These are phyloP conservation scores for Boletus sp. DNA, from an alignment of 768 basidiomycete genomes.

Conservation along the genomic window DNA sequence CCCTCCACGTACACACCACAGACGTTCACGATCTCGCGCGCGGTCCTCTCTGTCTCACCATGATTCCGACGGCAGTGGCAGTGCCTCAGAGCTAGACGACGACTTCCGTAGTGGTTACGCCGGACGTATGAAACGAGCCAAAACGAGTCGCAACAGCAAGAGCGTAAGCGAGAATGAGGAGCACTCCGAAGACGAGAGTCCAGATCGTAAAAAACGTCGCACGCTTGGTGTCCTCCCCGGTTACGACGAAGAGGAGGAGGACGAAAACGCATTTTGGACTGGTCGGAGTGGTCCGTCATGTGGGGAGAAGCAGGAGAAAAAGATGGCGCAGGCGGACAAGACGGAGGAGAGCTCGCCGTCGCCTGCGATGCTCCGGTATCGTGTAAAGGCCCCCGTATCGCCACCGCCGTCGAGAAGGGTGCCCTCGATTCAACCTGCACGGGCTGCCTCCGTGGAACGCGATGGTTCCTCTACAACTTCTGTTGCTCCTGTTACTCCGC, in stretches of 20 bases:
- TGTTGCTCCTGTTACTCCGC: constrained; percentile 24
- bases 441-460: constrained; percentile 26
- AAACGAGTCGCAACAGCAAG: constrained; percentile 15
- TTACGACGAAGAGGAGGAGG: constrained; percentile 53
- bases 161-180: constrained; percentile 18
- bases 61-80: constrained; percentile 37
- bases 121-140: constrained; percentile 13
- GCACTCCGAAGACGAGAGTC: constrained; percentile 14
- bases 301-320: constrained; percentile 6
- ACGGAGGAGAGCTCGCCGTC: constrained; percentile 29
- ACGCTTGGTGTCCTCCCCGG: constrained; percentile 32
- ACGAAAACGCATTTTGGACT: constrained; percentile 37
- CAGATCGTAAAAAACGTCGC: constrained; percentile 39
- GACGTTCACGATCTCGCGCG: constrained; percentile 41
- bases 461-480: constrained; percentile 7
- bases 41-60: constrained; percentile 46
- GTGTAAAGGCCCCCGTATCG: constrained; percentile 48
- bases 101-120: constrained; percentile 10
- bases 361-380: constrained; percentile 34
- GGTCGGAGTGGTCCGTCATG: constrained; percentile 18
- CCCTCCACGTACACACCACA: no score
- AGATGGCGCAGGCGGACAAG: constrained; percentile 3
- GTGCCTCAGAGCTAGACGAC: constrained; percentile 35
- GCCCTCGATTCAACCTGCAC: constrained; percentile 25
- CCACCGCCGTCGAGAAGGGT: constrained; percentile 65